Base-by-base conservation (phyloP, 2,329 filamentous ascomycete species). In the Arthrobotrys pseudoclavata region DNA sequence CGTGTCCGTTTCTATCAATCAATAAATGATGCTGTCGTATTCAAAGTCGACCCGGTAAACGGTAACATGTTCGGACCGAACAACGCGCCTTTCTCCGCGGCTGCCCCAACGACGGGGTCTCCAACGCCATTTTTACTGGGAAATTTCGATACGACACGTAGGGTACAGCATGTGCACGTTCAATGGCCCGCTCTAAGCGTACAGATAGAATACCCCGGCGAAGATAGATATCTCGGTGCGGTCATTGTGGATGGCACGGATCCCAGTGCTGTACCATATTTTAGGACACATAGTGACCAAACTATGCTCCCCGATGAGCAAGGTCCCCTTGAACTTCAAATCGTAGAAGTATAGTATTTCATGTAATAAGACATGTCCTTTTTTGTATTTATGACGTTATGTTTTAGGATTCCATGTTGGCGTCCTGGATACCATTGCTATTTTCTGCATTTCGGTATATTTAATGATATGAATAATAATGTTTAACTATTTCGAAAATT, bases 401-500 rank as follows among this genome's bases (percentile, higher is more conserved):
- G 50, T 13, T 53, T 29, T 53, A 24, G 22, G 47, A 3, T n/a
- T 53, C 22, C 22, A 26, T 31, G 4, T 18, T 18, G 52, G 52
- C 52, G 52, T 57, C 52, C 7, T n/a, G 52, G 52, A 37, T 57
- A 37, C 29, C 29, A 57, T 57, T 37, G 50, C 50, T 31, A 53
- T 22, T 22, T 57, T 31, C 26, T 55, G 29, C 15, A 55, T 55
- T 55, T 15, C 22, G 9, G 31, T 53, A 18, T 31, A 53, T 45
- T 29, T 31, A 31, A 53, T 31, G 50, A 53, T 29, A n/a, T 29
- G 13, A 53, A 53, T 53, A 29, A 18, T 45, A 45, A 45, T 45
- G 15, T 42, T 42, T 42, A 42, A 2, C 12, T 34, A 40, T 5
- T 20, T 12, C 34, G 1, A 45, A 45, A 45, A 45, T 18, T 18